A percentile compares a stretch with the other conserved stretches of the same genome.
phyloP scores from a whole-genome alignment of 2,329 filamentous ascomycete species.

The Gaeumannomyces sp. region DNA sequence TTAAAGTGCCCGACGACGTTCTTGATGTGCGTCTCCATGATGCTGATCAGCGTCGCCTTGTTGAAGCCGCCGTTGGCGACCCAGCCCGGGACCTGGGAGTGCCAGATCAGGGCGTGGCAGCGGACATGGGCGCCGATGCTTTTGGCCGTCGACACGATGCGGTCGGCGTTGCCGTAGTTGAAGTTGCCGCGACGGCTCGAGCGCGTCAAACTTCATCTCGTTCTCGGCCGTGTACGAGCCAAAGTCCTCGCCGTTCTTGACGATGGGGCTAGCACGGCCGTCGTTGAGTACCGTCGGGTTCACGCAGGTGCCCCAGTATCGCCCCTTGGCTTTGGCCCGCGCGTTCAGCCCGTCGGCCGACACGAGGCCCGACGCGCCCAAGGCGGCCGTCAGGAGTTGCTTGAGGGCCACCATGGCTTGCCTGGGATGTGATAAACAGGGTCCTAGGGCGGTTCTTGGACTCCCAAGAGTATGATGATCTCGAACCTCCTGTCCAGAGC shows the following conservation, averaged over 20 bases:
- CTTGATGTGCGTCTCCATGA: constrained; percentile 47
- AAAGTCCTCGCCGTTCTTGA: constrained; percentile 46
- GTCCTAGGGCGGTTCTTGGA: background rate
- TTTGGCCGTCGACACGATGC: constrained; percentile 27
- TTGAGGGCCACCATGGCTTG: background rate
- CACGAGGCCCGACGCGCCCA: constrained; percentile 1
- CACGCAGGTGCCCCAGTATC: constrained; percentile 58
- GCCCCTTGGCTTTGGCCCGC: constrained; percentile 11
- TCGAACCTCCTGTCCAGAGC: background rate
- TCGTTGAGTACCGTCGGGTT: constrained; percentile 46
- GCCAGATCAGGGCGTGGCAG: constrained; percentile 45
- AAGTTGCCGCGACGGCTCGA: constrained; percentile 45
- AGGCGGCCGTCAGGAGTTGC: background rate
- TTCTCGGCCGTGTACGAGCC: constrained; percentile 52
- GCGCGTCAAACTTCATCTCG: constrained; percentile 49
- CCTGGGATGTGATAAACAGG: too few relatives aligned
- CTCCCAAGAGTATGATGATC: background rate
- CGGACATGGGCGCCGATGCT: constrained; percentile 35
- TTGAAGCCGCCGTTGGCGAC: constrained; percentile 36
- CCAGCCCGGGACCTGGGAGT: constrained; percentile 44
- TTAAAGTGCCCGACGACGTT: constrained; percentile 39
- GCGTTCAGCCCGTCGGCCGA: constrained; percentile 11
- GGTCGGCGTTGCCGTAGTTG: constrained; percentile 45
- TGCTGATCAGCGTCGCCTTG: constrained; percentile 41
- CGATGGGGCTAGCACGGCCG: constrained; percentile 42